Evolutionary conservation across 2,329 filamentous ascomycete species (phyloP), one percentile per base, ranked within the genome.

Genomic region (Colletotrichum tanaceti): DNA sequence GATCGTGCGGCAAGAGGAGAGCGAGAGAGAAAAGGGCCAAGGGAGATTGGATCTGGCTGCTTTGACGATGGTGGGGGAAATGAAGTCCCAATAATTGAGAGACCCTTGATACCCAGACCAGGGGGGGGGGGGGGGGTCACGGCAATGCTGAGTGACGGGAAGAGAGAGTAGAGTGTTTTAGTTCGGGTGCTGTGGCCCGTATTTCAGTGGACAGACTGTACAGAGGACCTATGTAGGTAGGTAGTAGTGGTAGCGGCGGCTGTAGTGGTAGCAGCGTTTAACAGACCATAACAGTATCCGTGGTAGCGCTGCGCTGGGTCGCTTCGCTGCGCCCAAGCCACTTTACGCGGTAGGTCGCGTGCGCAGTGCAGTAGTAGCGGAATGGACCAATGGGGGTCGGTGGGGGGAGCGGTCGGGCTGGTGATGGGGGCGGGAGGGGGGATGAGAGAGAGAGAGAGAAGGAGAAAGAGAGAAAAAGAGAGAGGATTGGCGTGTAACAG

Each of bases 31-130:
- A 55, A 57, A 62, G 49, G 61, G 35, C 43, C 53, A 70, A 71
- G 61, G 61, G 57, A 71, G 61, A 71, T 69, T 69, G 61, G 65
- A 41, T 38, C 57, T 22, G 65, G 39, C 53, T 64, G 60, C 66
- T 65, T 69, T 69, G 66, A 63, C 66, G 69, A 70, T 65, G 62
- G 69, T 70, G 69, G 69, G 67, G 69, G 69, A 71, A 71, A 71
- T 71, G 69, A 71, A 68, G 62, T 71, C 53, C 60, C 69, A 71
- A 71, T 71, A 70, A 65, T 70, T 65, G 35, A 70, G 62, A 70
- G 65, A 70, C 69, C 69, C 68, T 70, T 58, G 67, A 68, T 70
- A 57, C 61, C 47, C 47, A 69, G 66, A 66, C 66, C 66, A 52
- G n/a, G n/a, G n/a, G n/a, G n/a, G n/a, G n/a, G n/a, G 67, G 46